These are phyloP conservation scores for Coprinopsis sp. DNA, from an alignment of 768 basidiomycete genomes.

Conservation along the genomic window DNA sequence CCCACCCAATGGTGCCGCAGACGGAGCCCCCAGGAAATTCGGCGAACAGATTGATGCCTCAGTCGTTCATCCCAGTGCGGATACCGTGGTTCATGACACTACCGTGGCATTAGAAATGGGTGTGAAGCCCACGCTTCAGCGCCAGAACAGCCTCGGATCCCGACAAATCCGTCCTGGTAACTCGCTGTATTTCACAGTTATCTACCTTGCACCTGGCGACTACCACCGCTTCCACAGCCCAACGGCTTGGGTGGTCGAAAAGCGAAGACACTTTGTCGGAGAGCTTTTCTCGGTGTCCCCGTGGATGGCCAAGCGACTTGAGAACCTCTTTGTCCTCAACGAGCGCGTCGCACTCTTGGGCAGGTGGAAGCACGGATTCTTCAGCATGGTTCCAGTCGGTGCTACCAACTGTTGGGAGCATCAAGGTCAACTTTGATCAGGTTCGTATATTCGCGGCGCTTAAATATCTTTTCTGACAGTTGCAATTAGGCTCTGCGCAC, in stretches of 20 bases:
- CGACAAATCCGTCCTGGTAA: conserved; percentile 67
- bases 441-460: conserved; percentile 30
- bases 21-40: conserved; percentile 47
- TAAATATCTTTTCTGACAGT: conserved; percentile 1
- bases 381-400: conserved; percentile 95
- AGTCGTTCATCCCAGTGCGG: conserved; percentile 52
- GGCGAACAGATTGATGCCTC: conserved; percentile 74
- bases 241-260: conserved; percentile 96
- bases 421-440: conserved; percentile 93
- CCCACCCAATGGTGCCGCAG: conserved; percentile 36
- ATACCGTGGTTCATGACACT: conserved; percentile 58
- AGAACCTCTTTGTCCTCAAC: conserved; percentile 95
- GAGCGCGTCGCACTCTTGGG: conserved; percentile 95
- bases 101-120: conserved; percentile 75
- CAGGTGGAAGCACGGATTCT: conserved; percentile 93
- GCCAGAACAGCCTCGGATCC: conserved; percentile 29
- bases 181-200: conserved; percentile 86
- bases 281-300: conserved; percentile 97
- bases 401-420: conserved; percentile 98
- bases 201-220: conserved; percentile 97
- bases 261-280: conserved; percentile 90
- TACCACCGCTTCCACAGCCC: conserved; percentile 98
- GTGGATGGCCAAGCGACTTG: conserved; percentile 86
- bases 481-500: conserved; percentile 78
- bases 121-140: conserved; percentile 27